Evolutionary conservation across 2,329 filamentous ascomycete genomes (phyloP).

Genomic region (Aureobasidium melanogenum): DNA sequence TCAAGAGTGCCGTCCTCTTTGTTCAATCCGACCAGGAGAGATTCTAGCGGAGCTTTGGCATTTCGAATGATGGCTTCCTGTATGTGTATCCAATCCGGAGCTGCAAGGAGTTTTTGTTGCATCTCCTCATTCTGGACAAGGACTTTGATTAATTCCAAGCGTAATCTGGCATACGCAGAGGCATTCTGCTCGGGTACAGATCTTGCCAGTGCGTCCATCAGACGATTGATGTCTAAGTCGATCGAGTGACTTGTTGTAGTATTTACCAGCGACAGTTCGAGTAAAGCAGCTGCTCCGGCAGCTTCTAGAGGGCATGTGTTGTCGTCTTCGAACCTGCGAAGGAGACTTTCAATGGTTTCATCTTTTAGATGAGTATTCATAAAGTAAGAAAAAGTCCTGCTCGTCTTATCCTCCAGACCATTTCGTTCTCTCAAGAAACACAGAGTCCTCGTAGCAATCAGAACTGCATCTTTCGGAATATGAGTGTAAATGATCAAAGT

Average conservation of each 20-base stretch:
- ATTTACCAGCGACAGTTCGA: not conserved
- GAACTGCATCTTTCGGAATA: not conserved
- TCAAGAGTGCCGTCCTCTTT: not conserved
- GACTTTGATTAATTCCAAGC: not conserved
- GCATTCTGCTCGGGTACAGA: not conserved
- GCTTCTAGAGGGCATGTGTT: not conserved
- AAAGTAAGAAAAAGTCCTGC: constrained; percentile 13
- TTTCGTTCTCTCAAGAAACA: not conserved
- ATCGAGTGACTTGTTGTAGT: not conserved
- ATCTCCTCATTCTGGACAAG: not conserved
- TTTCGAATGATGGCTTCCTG: constrained; percentile 6
- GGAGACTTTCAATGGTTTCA: constrained; percentile 10
- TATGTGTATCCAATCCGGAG: constrained; percentile 9
- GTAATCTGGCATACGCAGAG: not conserved
- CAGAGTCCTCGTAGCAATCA: not conserved
- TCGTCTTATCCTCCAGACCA: constrained; percentile 10
- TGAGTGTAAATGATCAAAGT: constrained; percentile 6
- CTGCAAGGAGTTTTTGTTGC: constrained; percentile 1
- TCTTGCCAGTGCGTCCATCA: constrained; percentile 8
- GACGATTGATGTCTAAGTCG: not conserved
- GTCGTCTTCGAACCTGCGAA: constrained; percentile 4
- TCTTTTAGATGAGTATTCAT: constrained; percentile 14
- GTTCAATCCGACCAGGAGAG: not conserved
- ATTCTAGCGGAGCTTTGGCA: constrained; percentile 3
- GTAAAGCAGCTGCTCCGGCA: not conserved